Base-by-base conservation (phyloP, 176 grass and related monocot species). In the Rhynchospora breviuscula region DNA sequence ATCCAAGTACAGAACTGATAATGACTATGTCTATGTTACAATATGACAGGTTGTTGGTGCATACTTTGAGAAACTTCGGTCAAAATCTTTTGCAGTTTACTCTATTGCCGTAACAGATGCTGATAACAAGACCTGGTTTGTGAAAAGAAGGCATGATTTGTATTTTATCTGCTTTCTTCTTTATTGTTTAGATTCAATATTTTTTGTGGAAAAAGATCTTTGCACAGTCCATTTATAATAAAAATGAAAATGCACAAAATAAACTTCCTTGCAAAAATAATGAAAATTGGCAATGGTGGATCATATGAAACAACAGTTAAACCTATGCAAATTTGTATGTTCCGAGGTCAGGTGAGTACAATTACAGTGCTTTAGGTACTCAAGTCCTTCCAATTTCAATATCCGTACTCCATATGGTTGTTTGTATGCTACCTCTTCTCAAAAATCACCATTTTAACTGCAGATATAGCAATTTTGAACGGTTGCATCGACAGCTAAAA, bases 11-110 rank as follows among this genome's bases (percentile, higher is more conserved):
- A 19, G 8, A 35, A 78, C 6, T 31, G 13, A 57, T 77, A 78
- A 57, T 57, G 73, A 23, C 51, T 78, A 35, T 57, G 35, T 40
- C 35, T 40, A 78, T 78, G 3, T 54, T 57, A 29, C 62, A 11
- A n/a, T 52, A 12, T 1, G 10, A 68, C 89, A 99, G 96, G 96
- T 99, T 85, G 91, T 99, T 64, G 96, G 96, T 73, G 96, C 96
- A 83, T 93, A 92, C 90, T 99, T 99, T 33, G 96, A 95, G 78
- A 99, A 99, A 84, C 68, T 89, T 73, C 80, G 89, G 76, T 95
- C 96, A 72, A 95, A 95, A 90, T 95, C 93, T 85, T 95, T 99
- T 85, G 96, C 96, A 78, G 93, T 99, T 90, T 99, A 99, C 93
- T 99, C 93, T 73, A 93, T 99, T 89, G 96, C 93, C 52, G 93